Evolutionary conservation across 495 filamentous ascomycete species (phyloP).

Genomic region (Oidiodendron maius): DNA sequence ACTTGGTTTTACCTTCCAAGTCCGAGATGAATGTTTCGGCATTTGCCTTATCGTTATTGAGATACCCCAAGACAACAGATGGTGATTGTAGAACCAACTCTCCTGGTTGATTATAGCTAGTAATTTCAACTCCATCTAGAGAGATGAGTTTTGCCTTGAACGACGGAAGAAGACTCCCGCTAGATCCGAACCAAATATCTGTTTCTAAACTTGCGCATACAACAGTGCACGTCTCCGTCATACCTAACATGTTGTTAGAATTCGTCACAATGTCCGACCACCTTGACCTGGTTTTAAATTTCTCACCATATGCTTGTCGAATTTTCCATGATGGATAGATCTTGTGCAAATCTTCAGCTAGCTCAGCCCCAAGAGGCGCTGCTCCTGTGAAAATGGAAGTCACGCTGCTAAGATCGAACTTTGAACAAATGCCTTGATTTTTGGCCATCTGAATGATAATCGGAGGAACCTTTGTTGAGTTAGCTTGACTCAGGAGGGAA

Average conservation of each 20-base stretch:
- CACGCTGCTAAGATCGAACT: constrained; percentile 73
- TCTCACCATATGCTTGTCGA: constrained; percentile 75
- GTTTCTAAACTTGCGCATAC: constrained; percentile 56
- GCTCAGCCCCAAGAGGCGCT: constrained; percentile 77
- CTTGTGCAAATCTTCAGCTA: constrained; percentile 58
- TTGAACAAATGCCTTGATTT: constrained; percentile 51
- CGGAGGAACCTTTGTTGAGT: constrained; percentile 54
- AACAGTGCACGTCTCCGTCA: constrained; percentile 79
- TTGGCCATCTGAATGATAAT: constrained; percentile 80
- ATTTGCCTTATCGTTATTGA: constrained; percentile 79
- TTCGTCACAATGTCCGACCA: no score
- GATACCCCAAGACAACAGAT: constrained; percentile 73
- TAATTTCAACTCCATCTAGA: constrained; percentile 70
- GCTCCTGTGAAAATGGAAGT: constrained; percentile 69
- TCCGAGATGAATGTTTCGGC: constrained; percentile 73
- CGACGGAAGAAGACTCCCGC: constrained; percentile 65
- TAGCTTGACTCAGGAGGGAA: neutral
- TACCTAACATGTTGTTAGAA: constrained; percentile 27
- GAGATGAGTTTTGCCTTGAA: constrained; percentile 64
- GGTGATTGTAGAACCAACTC: constrained; percentile 75
- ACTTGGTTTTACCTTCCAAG: constrained; percentile 53
- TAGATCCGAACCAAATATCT: constrained; percentile 69
- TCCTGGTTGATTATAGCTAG: constrained; percentile 67
- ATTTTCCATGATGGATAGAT: constrained; percentile 61
- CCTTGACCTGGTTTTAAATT: no score